Evolutionary conservation across 2,329 filamentous ascomycete genomes (phyloP).

Genomic region (Nemania bipapillata): DNA sequence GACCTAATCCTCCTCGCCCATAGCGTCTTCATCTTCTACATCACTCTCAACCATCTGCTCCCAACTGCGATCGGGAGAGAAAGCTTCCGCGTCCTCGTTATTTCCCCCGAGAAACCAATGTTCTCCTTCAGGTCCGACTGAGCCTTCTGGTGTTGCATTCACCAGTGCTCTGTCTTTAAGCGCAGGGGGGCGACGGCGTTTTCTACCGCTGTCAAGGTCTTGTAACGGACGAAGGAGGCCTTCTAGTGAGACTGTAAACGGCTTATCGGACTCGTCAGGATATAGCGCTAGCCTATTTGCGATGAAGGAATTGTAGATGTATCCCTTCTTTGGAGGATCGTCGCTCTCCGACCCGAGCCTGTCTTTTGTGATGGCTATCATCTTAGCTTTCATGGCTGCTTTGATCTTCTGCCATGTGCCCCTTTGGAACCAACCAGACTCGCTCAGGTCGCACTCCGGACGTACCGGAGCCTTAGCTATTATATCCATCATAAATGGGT

Average conservation of each 20-base stretch:
- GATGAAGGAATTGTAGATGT: conserved; percentile 57
- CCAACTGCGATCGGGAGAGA: conserved; percentile 28
- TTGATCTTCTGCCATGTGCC: conserved; percentile 86
- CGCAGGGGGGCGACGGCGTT: conserved; percentile 30
- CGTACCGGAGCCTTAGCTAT: conserved; percentile 72
- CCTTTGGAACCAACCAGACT: conserved; percentile 85
- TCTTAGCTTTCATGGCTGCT: conserved; percentile 87
- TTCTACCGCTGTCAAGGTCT: conserved; percentile 43
- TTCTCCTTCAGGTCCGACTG: conserved; percentile 18
- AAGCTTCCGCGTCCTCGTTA: conserved; percentile 45
- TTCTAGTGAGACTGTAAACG: conserved; percentile 44
- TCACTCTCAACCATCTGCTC: conserved; percentile 36
- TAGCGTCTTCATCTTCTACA: conserved; percentile 47
- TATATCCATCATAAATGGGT: conserved; percentile 75
- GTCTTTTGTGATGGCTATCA: conserved; percentile 72
- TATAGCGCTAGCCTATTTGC: conserved; percentile 46
- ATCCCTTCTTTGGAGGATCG: conserved; percentile 48
- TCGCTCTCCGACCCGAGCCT: conserved; percentile 62
- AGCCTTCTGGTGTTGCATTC: conserved; percentile 17
- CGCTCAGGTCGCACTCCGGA: conserved; percentile 65
- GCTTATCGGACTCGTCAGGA: conserved; percentile 46
- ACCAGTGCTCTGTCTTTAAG: conserved; percentile 25
- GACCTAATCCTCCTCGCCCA: conserved; percentile 42
- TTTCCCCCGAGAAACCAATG: conserved; percentile 41
- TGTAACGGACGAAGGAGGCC: conserved; percentile 48